Conservation (phyloP, 805 yeast genomes). For the Wickerhamomyces alni region DNA sequence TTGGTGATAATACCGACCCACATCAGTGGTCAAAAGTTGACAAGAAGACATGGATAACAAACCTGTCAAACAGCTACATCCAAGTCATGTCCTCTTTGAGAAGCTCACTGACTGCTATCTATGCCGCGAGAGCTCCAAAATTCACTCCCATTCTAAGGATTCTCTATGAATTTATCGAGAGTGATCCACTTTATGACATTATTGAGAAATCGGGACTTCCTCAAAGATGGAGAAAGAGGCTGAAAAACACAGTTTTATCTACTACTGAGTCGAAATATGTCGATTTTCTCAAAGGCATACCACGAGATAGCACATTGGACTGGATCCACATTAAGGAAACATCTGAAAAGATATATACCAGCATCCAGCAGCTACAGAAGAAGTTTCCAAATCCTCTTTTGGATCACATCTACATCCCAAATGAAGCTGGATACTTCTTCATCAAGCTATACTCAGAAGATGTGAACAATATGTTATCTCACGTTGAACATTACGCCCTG, state of each 20-base stretch:
- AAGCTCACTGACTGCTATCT: constrained; percentile 35
- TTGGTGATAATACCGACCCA: constrained; percentile 21
- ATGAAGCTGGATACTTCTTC: constrained; percentile 41
- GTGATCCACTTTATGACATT: constrained; percentile 37
- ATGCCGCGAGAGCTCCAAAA: constrained; percentile 45
- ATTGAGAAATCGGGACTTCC: constrained; percentile 31
- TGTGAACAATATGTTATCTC: constrained; percentile 42
- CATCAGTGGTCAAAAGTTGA: constrained; percentile 38
- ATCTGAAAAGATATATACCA: constrained; percentile 45
- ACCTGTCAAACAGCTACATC: constrained; percentile 39
- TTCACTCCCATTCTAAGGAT: constrained; percentile 47
- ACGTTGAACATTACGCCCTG: constrained; percentile 36
- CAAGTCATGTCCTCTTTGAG: constrained; percentile 41
- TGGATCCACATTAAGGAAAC: constrained; percentile 51
- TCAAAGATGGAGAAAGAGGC: constrained; percentile 36
- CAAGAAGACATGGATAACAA: constrained; percentile 43
- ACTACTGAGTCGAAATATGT: constrained; percentile 41
- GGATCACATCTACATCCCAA: constrained; percentile 48
- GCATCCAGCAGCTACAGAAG: constrained; percentile 39
- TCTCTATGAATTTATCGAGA: constrained; percentile 43
- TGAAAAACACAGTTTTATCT: constrained; percentile 30
- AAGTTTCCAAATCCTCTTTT: constrained; percentile 56
- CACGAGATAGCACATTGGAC: constrained; percentile 49
- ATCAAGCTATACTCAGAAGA: constrained; percentile 50
- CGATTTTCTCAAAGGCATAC: constrained; percentile 41